Conservation (phyloP, 352 stramenopile genomes). For the Phytopythium kandeliae region DNA sequence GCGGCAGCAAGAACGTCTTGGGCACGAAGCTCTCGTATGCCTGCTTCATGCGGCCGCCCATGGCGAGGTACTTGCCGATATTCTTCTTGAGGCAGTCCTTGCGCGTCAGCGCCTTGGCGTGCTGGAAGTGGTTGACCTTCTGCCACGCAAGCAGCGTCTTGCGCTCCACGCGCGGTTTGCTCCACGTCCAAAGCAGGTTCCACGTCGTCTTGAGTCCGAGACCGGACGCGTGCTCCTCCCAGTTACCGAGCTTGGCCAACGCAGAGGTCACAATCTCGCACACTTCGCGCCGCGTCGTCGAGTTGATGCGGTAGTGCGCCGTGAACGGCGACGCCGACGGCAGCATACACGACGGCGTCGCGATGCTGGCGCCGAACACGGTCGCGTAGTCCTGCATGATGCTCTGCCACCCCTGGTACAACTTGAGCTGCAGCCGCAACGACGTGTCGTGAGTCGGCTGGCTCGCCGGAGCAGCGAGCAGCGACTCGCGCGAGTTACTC, state of each 20-base stretch:
- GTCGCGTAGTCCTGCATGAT: conserved; percentile 87
- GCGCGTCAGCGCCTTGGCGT: conserved; percentile 86
- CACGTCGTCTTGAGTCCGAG: conserved; percentile 86
- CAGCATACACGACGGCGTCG: conserved; percentile 24
- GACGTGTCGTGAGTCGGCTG: conserved; percentile 33
- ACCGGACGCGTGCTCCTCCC: conserved; percentile 71
- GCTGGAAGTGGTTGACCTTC: conserved; percentile 93
- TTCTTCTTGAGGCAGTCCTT: conserved; percentile 94
- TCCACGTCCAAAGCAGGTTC: conserved; percentile 92
- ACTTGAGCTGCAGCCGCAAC: conserved; percentile 63
- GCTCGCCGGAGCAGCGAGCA: conserved; percentile 9
- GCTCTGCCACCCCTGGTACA: conserved; percentile 77
- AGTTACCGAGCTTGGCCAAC: conserved; percentile 47
- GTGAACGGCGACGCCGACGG: conserved; percentile 30
- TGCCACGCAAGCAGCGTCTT: conserved; percentile 89
- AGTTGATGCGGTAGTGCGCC: conserved; percentile 81
- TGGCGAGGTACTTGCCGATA: conserved; percentile 54
- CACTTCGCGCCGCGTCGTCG: conserved; percentile 66
- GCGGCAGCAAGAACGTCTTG: conserved; percentile 90
- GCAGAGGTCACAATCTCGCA: conserved; percentile 74
- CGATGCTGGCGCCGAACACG: conserved; percentile 55
- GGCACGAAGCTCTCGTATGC: conserved; percentile 88
- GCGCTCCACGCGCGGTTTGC: conserved; percentile 75
- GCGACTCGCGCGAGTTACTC: conserved; percentile 9
- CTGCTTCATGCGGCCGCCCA: conserved; percentile 42